A percentile compares a stretch with the other conserved stretches of the same genome.
Conservation (phyloP, 78 protist genomes). For the Blattamonas nauphoetae region DNA sequence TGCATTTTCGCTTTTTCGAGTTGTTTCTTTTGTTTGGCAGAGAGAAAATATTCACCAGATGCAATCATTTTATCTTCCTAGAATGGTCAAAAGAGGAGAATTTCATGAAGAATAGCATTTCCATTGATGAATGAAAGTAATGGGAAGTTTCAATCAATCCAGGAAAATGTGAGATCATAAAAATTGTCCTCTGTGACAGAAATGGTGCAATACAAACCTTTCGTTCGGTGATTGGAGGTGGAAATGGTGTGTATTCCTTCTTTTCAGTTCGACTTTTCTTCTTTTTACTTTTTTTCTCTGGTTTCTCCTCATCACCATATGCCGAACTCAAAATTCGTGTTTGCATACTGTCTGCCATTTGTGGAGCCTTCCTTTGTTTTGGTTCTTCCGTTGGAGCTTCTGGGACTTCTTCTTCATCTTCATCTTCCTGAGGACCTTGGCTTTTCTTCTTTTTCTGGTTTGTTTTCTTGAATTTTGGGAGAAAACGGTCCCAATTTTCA, state of each 20-base stretch:
- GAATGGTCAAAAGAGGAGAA: neutral
- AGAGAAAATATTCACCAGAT: conserved; percentile 76
- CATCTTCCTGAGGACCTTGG: neutral
- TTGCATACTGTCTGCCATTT: conserved; percentile 7
- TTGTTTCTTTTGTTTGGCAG: conserved; percentile 15
- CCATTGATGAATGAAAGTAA: neutral
- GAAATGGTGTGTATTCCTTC: conserved; percentile 67
- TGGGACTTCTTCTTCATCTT: neutral
- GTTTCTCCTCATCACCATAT: neutral
- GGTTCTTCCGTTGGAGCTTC: neutral
- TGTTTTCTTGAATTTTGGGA: conserved; percentile 64
- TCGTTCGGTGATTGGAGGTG: conserved; percentile 53
- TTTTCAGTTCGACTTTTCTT: conserved; percentile 32
- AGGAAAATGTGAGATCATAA: neutral
- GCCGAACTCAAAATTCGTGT: neutral
- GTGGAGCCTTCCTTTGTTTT: neutral
- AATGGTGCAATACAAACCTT: conserved; percentile 20
- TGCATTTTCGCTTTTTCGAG: neutral
- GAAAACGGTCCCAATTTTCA: conserved; percentile 85
- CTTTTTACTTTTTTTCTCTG: neutral
- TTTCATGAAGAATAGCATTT: neutral
- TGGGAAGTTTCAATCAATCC: neutral
- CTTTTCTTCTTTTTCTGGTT: conserved; percentile 24
- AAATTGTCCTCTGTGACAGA: neutral
- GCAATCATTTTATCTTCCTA: conserved; percentile 60